Evolutionary conservation across 331 rosid species (phyloP).

Genomic region (Malus hybrid): DNA sequence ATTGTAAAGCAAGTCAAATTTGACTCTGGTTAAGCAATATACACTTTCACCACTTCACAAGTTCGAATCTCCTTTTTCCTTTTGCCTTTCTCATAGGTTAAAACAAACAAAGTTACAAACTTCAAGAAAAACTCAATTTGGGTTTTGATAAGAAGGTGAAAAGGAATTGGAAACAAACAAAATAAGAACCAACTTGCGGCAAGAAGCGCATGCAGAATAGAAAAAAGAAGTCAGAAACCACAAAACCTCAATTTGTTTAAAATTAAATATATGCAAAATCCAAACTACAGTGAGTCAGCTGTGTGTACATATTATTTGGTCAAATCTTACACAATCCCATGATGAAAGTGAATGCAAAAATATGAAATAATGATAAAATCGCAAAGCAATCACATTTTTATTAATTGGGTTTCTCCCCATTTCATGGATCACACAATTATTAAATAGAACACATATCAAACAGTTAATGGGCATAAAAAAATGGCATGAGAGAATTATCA

Average conservation of each 20-base stretch:
- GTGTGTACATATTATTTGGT: background rate
- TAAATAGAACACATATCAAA: background rate
- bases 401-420: background rate
- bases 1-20: background rate
- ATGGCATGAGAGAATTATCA: background rate
- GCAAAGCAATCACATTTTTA: background rate
- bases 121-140: too few relatives aligned
- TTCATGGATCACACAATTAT: constrained; percentile 14
- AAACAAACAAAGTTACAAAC: background rate
- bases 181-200: constrained; percentile 17
- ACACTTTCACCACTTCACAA: background rate
- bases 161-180: background rate
- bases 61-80: background rate
- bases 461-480: background rate
- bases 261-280: background rate
- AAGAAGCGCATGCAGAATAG: background rate
- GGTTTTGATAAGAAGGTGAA: background rate
- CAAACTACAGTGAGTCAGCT: background rate
- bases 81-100: background rate
- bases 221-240: background rate
- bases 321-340: constrained; percentile 8
- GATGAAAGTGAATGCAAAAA: constrained; percentile 9
- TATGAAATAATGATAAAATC: background rate
- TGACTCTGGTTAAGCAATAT: background rate
- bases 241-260: background rate